A percentile compares a stretch with the other conserved stretches of the same genome.
Conservation (phyloP, 257 asterid species). For the Vinca minor region DNA sequence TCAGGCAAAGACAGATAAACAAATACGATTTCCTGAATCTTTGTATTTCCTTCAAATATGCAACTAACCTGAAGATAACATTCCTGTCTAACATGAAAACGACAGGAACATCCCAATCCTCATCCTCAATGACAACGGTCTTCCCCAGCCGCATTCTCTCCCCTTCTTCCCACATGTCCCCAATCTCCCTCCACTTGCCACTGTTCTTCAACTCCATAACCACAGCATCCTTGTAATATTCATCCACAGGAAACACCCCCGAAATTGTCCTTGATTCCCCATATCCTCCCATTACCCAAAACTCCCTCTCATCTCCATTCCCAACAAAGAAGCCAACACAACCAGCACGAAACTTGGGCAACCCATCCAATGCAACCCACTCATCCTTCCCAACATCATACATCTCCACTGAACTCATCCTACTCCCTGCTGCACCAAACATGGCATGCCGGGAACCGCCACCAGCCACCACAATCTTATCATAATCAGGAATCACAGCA, state of each 20-base stretch:
- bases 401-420: constrained; percentile 92
- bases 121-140: constrained; percentile 56
- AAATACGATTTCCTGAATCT: not conserved
- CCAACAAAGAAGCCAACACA: constrained; percentile 76
- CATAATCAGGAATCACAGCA: constrained; percentile 43
- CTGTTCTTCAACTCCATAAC: constrained; percentile 75
- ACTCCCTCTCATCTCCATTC: constrained; percentile 41
- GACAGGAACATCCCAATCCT: constrained; percentile 37
- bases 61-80: constrained; percentile 60
- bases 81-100: constrained; percentile 71
- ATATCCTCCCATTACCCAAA: constrained; percentile 99
- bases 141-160: constrained; percentile 71
- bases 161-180: constrained; percentile 97
- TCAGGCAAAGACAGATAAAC: not conserved
- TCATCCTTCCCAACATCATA: constrained; percentile 72
- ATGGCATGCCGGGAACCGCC: constrained; percentile 83
- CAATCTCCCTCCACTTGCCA: constrained; percentile 83
- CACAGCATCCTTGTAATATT: constrained; percentile 69
- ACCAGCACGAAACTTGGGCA: constrained; percentile 94
- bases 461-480: constrained; percentile 80
- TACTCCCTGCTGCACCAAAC: constrained; percentile 90
- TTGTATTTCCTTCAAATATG: not conserved
- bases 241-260: constrained; percentile 84
- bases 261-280: constrained; percentile 79
- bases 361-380: constrained; percentile 79